Percentiles rank a stretch among this genome's conserved stretches.
These are phyloP conservation scores for Lactarius psammicola DNA, from an alignment of 768 basidiomycete species.

Conservation along the genomic window DNA sequence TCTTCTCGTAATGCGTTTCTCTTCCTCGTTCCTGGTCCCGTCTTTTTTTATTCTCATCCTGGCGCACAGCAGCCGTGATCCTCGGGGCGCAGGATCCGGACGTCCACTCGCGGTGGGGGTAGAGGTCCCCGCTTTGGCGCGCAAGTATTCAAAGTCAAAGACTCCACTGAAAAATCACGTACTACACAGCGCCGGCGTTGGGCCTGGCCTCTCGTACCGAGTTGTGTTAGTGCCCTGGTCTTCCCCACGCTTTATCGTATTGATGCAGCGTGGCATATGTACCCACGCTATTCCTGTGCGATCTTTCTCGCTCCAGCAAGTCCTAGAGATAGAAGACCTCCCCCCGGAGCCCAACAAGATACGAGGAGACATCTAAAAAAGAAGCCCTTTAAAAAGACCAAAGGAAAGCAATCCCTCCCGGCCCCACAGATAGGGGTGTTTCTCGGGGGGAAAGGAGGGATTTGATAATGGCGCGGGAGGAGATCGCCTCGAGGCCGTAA, in stretches of 20 bases:
- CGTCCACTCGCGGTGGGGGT: neutral
- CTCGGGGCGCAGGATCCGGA: neutral
- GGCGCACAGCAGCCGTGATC: neutral
- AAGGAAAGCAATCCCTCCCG: neutral
- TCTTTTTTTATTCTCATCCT: neutral
- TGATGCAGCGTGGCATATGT: neutral
- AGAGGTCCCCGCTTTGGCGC: no score
- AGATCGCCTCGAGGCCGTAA: slow-evolving; percentile 19
- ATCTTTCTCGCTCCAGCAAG: no score
- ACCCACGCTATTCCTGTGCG: neutral
- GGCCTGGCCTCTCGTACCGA: neutral
- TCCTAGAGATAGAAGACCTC: no score
- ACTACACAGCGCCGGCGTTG: neutral
- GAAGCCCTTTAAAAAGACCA: no score
- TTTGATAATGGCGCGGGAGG: slow-evolving; percentile 3
- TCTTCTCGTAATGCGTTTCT: neutral
- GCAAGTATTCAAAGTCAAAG: neutral
- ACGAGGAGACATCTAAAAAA: no score
- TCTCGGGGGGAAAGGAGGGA: neutral
- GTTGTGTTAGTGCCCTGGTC: neutral
- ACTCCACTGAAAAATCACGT: neutral
- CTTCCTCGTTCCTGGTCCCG: neutral
- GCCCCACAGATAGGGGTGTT: neutral
- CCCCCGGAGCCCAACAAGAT: no score
- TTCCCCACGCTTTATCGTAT: neutral